Percentiles rank a stretch among this genome's conserved stretches.
These are phyloP conservation scores for Sorghum bicolor DNA, from an alignment of 176 grass and related monocot species.

Conservation along the genomic window DNA sequence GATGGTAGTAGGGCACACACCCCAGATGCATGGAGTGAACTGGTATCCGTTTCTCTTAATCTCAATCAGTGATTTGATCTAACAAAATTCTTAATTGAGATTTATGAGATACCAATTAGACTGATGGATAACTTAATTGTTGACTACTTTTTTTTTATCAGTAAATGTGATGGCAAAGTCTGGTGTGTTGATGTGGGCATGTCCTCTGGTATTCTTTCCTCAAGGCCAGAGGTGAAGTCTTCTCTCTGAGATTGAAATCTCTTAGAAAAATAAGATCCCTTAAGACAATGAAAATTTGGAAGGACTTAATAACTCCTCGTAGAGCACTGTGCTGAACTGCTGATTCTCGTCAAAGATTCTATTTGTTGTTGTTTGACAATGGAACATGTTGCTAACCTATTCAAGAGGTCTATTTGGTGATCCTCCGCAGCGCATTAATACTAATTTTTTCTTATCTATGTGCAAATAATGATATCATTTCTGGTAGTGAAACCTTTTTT, in stretches of 20 bases:
- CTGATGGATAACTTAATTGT: not conserved
- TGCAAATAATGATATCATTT: not conserved
- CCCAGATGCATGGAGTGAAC: constrained; percentile 71
- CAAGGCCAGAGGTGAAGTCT: constrained; percentile 78
- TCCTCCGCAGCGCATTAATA: not conserved
- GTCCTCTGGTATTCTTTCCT: constrained; percentile 85
- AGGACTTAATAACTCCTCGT: not conserved
- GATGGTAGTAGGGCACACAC: constrained; percentile 93
- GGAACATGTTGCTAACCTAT: not conserved
- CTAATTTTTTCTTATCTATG: not conserved
- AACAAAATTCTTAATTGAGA: not conserved
- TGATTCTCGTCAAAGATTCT: not conserved
- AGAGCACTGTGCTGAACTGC: not conserved
- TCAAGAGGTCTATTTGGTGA: not conserved
- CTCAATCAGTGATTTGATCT: not conserved
- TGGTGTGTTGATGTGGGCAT: constrained; percentile 98
- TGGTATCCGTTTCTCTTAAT: constrained; percentile 47
- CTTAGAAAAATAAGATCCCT: not conserved
- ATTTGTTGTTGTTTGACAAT: not conserved
- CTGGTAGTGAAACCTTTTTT: not conserved
- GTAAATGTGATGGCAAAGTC: constrained; percentile 79
- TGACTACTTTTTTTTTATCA: constrained; percentile 31
- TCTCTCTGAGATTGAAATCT: not conserved
- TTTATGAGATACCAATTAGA: not conserved
- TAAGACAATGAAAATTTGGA: not conserved